Evolutionary conservation across 2,329 filamentous ascomycete species (phyloP).

Genomic region (Stagonosporopsis rhizophila): DNA sequence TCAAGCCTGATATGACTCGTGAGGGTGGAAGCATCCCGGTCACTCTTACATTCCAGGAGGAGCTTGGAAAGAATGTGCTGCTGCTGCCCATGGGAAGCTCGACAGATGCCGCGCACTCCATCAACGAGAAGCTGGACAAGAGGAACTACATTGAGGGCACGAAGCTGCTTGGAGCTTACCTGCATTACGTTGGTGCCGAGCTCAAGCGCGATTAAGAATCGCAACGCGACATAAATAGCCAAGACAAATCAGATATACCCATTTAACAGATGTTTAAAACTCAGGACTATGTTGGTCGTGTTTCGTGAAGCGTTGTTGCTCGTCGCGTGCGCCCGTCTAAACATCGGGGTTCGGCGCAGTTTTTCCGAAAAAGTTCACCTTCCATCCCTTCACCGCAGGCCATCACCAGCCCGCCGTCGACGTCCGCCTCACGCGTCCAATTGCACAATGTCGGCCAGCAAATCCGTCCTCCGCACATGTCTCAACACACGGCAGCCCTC

Average conservation of each 20-base stretch:
- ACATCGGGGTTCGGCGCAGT: slow-evolving; percentile 34
- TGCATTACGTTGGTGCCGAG: slow-evolving; percentile 96
- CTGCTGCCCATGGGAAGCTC: slow-evolving; percentile 96
- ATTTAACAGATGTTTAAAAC: not conserved
- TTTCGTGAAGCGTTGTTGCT: not conserved
- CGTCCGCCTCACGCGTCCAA: slow-evolving; percentile 19
- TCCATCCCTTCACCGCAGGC: slow-evolving; percentile 22
- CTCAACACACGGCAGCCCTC: slow-evolving; percentile 25
- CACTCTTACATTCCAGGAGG: slow-evolving; percentile 95
- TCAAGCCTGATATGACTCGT: slow-evolving; percentile 91
- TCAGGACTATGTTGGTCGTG: not conserved
- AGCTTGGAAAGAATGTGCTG: slow-evolving; percentile 96
- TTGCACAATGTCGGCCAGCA: slow-evolving; percentile 45
- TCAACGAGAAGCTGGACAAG: slow-evolving; percentile 98
- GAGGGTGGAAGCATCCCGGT: slow-evolving; percentile 98
- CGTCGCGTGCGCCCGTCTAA: slow-evolving; percentile 17
- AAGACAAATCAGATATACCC: slow-evolving; percentile 20
- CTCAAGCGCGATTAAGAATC: slow-evolving; percentile 56
- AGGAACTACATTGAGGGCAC: slow-evolving; percentile 98
- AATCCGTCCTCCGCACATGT: slow-evolving; percentile 37
- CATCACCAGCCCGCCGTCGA: slow-evolving; percentile 18
- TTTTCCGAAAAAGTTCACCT: slow-evolving; percentile 30
- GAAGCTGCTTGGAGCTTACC: slow-evolving; percentile 91
- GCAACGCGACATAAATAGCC: not conserved
- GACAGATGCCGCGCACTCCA: slow-evolving; percentile 94